Percentiles rank a stretch among this genome's conserved stretches.
Conservation (phyloP, 306 rosid genomes). For the Lagenaria siceraria region DNA sequence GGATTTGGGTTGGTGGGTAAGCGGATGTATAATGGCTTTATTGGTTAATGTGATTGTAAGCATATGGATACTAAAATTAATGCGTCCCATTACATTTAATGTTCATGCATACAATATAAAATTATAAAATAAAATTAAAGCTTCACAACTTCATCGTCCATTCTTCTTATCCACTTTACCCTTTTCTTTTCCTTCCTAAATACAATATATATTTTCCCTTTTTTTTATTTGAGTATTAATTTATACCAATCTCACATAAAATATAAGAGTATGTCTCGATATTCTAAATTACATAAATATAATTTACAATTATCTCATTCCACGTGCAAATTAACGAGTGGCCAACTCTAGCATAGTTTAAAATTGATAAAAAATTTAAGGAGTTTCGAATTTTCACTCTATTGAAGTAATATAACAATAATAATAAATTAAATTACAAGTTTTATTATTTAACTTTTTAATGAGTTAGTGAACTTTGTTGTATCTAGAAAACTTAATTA, state of each 20-base stretch:
- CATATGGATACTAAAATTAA: neutral
- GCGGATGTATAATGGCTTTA: neutral
- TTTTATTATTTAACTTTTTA: no score
- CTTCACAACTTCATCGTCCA: neutral
- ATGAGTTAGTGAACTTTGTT: no score
- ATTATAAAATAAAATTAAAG: neutral
- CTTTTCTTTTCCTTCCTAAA: neutral
- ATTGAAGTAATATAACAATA: no score
- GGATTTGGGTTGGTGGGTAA: neutral
- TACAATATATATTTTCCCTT: neutral
- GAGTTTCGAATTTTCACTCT: no score
- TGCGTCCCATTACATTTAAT: neutral
- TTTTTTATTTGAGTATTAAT: neutral
- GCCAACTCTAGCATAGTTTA: no score
- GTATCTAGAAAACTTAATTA: no score
- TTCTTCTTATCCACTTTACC: neutral
- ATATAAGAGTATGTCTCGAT: neutral
- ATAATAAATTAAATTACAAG: no score
- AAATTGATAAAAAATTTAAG: no score
- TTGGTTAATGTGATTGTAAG: slow-evolving; percentile 2
- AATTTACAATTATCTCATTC: neutral
- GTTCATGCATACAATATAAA: neutral
- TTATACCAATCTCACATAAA: neutral
- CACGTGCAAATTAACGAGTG: no score
- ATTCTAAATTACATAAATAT: neutral